These are phyloP conservation scores for Rhipidocladum racemiflorum DNA, from an alignment of 176 grass and related monocot species.

Conservation along the genomic window DNA sequence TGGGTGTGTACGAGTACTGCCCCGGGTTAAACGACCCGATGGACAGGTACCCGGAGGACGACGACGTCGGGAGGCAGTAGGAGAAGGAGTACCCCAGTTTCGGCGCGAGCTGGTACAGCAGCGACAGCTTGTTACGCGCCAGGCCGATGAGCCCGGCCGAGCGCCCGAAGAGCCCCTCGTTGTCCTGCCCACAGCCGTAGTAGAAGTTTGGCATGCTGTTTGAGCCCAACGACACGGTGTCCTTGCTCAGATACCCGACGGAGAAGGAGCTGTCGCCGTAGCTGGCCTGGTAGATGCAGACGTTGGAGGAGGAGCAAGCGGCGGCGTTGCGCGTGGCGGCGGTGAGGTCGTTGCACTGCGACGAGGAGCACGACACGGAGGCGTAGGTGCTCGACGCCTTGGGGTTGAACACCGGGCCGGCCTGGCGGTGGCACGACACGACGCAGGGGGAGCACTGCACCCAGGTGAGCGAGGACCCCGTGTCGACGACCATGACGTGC, in stretches of 20 bases:
- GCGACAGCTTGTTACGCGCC: constrained; percentile 71
- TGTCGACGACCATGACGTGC: constrained; percentile 73
- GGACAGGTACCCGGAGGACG: constrained; percentile 64
- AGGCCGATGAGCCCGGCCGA: constrained; percentile 85
- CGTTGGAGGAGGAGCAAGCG: constrained; percentile 52
- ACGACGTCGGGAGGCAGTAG: constrained; percentile 75
- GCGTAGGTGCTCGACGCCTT: constrained; percentile 60
- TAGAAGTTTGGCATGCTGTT: constrained; percentile 53
- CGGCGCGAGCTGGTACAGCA: constrained; percentile 73
- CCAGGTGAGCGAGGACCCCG: constrained; percentile 76
- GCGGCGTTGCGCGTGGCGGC: constrained; percentile 65
- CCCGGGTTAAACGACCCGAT: constrained; percentile 59
- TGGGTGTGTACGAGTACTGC: constrained; percentile 67
- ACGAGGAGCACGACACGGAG: constrained; percentile 49
- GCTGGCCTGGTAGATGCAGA: constrained; percentile 83
- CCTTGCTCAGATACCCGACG: constrained; percentile 70
- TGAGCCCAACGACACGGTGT: constrained; percentile 62
- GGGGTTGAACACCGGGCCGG: constrained; percentile 61
- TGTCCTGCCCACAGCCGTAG: constrained; percentile 87
- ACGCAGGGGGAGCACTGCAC: constrained; percentile 73
- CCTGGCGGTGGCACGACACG: constrained; percentile 61
- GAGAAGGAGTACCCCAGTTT: constrained; percentile 67
- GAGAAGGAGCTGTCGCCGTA: constrained; percentile 92
- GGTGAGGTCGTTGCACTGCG: constrained; percentile 51
- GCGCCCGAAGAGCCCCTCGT: constrained; percentile 80